Evolutionary conservation across 75 land plant species (phyloP), one percentile per base, ranked within the genome.

Genomic region (Pseudotsuga menziesii): DNA sequence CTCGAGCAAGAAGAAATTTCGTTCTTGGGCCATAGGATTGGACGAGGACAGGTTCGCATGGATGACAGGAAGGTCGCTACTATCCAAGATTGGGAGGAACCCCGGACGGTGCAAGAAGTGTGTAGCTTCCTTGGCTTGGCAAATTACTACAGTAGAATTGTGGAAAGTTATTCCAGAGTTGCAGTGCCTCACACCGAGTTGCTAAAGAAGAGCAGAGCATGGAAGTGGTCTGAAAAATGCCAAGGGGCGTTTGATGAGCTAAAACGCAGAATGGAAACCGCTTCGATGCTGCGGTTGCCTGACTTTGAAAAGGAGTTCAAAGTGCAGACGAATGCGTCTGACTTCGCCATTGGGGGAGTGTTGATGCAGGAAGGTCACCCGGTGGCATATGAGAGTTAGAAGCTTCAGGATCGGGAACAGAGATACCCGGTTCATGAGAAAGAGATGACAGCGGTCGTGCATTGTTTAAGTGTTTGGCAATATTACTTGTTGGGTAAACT

Each of bases 51-150:
- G 29, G 11, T 80, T 0, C 19, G 13, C 6, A 72, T 80, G 59
- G 87, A 85, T 29, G 56, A 16, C 13, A 19, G 39, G 7, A 85
- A 85, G 57, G 35, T 85, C 0, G 27, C 36, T n/a, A 82, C 85
- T 0, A 80, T 83, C 12, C 29, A 56, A 14, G 76, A 78, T 2
- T 83, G 66, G 80, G 67, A 72, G 16, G 7, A 20, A 22, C 85
- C 85, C 0, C 58, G 29, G 0, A 75, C 48, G 0, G 76, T 75
- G 1, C 17, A 61, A 0, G 61, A 80, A 48, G 57, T 86, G 26
- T 7, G 79, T 11, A 2, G 4, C 3, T 76, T 76, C 25, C 27
- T 29, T 0, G 32, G 32, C 32, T 29, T 29, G 35, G 41, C 2
- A 52, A 8, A 13, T 2, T 36, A 57, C 63, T 59, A 59, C 23